Evolutionary conservation across 495 filamentous ascomycete genomes (phyloP).

Genomic region (Penicillium tannophilum): DNA sequence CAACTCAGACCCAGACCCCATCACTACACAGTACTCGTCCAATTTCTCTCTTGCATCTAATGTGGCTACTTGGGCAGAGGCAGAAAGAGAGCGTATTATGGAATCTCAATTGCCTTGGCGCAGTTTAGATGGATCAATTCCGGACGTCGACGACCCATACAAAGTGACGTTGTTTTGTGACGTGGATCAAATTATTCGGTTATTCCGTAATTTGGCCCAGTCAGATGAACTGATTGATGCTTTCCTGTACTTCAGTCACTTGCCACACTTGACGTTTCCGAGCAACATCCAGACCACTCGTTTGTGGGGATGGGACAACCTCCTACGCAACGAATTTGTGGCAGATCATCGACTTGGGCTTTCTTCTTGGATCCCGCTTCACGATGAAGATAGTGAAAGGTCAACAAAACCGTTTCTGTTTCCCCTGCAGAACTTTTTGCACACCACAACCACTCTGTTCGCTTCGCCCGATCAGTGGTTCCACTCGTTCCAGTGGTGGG

Average conservation of each 20-base stretch:
- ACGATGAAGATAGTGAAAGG: slow-evolving; percentile 10
- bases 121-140: slow-evolving; percentile 59
- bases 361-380: slow-evolving; percentile 28
- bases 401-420: slow-evolving; percentile 25
- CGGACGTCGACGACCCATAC: slow-evolving; percentile 70
- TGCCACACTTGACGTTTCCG: slow-evolving; percentile 53
- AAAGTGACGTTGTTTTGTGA: slow-evolving; percentile 79
- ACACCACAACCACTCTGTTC: slow-evolving; percentile 44
- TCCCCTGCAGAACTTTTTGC: slow-evolving; percentile 37
- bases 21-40: neutral
- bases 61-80: slow-evolving; percentile 60
- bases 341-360: slow-evolving; percentile 27
- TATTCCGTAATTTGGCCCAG: slow-evolving; percentile 43
- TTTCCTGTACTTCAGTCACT: slow-evolving; percentile 68
- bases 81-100: slow-evolving; percentile 55
- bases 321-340: slow-evolving; percentile 48
- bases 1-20: neutral
- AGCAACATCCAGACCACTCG: slow-evolving; percentile 26
- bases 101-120: slow-evolving; percentile 64
- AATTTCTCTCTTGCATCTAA: slow-evolving; percentile 26
- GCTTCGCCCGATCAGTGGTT: slow-evolving; percentile 43
- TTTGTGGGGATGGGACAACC: slow-evolving; percentile 46
- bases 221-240: slow-evolving; percentile 57
- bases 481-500: slow-evolving; percentile 40
- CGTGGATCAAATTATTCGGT: slow-evolving; percentile 62